phyloP scores from a whole-genome alignment of 2,329 filamentous ascomycete species.

The Colletotrichum sp. region DNA sequence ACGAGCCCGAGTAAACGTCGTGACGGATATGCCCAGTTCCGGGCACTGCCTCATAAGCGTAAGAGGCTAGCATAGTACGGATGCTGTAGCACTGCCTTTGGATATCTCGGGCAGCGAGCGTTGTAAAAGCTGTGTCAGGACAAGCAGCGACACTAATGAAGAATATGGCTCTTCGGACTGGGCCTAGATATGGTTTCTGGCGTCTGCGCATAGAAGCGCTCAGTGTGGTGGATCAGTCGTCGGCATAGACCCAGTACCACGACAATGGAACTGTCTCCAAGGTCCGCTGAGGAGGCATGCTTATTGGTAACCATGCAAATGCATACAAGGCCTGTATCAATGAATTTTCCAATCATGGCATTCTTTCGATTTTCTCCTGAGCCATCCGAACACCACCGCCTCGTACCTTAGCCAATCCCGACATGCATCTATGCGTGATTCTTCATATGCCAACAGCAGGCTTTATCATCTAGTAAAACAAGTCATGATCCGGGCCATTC shows the following conservation, averaged over 20 bases:
- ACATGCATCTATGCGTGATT: neutral
- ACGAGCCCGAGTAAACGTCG: neutral
- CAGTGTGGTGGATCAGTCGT: neutral
- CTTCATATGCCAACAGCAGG: neutral
- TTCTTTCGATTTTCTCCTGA: neutral
- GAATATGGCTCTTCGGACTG: neutral
- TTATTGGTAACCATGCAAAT: neutral
- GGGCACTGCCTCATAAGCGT: neutral
- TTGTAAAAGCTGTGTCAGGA: neutral
- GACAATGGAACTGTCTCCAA: neutral
- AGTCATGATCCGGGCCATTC: neutral
- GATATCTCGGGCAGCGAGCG: neutral
- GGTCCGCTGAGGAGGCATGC: too few relatives aligned
- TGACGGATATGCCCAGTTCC: neutral
- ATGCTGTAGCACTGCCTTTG: neutral
- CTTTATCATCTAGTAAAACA: slow-evolving; percentile 6
- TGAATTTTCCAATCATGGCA: neutral
- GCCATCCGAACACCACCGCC: neutral
- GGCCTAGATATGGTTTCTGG: neutral
- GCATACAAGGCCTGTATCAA: neutral
- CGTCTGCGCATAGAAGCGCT: too few relatives aligned
- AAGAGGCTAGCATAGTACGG: neutral
- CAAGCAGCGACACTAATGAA: neutral
- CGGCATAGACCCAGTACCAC: neutral
- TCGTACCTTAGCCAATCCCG: neutral